Base-by-base conservation (phyloP, 495 filamentous ascomycete genomes). In the Penicillium samsonianum region DNA sequence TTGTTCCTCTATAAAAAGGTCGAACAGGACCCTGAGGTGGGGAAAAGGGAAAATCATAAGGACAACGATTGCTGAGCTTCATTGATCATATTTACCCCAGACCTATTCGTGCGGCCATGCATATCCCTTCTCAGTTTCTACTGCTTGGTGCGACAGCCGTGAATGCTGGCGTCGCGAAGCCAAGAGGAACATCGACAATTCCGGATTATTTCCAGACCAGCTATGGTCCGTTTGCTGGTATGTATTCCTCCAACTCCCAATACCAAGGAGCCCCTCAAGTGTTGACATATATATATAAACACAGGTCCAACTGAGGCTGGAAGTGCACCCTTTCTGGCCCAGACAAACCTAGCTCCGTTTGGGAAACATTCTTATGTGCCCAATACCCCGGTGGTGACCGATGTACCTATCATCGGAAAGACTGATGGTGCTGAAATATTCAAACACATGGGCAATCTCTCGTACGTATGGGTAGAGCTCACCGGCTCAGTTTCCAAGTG, bases 251-350 rank as follows among this genome's bases (percentile, higher is more conserved):
- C 37, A 17, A 40, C n/a, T 19, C 17, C 37, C 1, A 28, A 6
- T 1, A 40, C 5, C 16, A 10, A 40, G 3, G 16, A 0, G 7
- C n/a, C 37, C 17, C n/a, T 10, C 37, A 19, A 19, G 37, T 19
- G 16, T 19, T 40, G 37, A 40, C n/a, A 52, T 6, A 52, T 49
- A 52, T 6, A 52, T 49, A 2, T 66, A 20, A 69, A 67, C 64
- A 65, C 71, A 65, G 84, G 84, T 10, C 79, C 81, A 14, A 86
- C 82, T 0, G 74, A 77, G n/a, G 86, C 84, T 4, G 83, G 84
- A 5, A 64, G 63, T 35, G 71, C 80, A 2, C 76, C 83, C 1
- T 84, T 84, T 62, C 64, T 87, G 10, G 84, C 82, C 3, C 74
- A 82, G 67, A 84, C 73, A 20, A 81, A 82, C 56, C 70, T 69